Base-by-base conservation (phyloP, 2,329 filamentous ascomycete species). In the Hyphodiscus sp. region DNA sequence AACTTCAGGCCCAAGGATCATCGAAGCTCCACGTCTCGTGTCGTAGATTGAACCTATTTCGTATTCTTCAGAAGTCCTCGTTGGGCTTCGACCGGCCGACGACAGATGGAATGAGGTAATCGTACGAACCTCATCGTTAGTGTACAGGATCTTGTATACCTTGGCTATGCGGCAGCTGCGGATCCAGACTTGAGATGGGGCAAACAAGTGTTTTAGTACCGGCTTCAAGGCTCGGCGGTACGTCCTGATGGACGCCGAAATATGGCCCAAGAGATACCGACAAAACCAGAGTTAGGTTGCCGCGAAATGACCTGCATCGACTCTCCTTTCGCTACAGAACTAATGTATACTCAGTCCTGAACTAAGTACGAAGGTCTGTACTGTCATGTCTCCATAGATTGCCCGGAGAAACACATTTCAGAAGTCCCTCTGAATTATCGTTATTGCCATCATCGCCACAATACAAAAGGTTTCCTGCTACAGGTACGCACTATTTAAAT, bases 91-190 rank as follows among this genome's bases (percentile, higher is more conserved):
- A 38, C 2, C 16, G 5, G 38, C 47, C 18, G 18, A 42, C 46
- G 47, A 38, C 11, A 38, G 2, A 38, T 38, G 33, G 33, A 4
- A 38, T 38, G 33, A 38, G 33, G 33, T 38, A 38, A 6, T 38
- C 11, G 5, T 38, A 38, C 29, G 41, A 50, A 20, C 41, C n/a
- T 45, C 42, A 29, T 51, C 29, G 42, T 29, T 20, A 38, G 19
- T n/a, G 2, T 41, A 43, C 49, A 46, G 49, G 38, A 51, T 51
- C 49, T 51, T 46, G 33, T 38, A n/a, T 10, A 5, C 43, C 13
- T 26, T 41, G 38, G 16, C 29, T 23, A 50, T 15, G 19, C 16
- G 15, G 2, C 20, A 43, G 41, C 20, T 43, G 15, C 41, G 16
- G 5, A 38, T 38, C 5, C 33, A 38, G 33, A 13, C 33, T 38